Evolutionary conservation across 768 basidiomycete species (phyloP), one percentile per base, ranked within the genome.

Genomic region (Leccinum disarticulatum): DNA sequence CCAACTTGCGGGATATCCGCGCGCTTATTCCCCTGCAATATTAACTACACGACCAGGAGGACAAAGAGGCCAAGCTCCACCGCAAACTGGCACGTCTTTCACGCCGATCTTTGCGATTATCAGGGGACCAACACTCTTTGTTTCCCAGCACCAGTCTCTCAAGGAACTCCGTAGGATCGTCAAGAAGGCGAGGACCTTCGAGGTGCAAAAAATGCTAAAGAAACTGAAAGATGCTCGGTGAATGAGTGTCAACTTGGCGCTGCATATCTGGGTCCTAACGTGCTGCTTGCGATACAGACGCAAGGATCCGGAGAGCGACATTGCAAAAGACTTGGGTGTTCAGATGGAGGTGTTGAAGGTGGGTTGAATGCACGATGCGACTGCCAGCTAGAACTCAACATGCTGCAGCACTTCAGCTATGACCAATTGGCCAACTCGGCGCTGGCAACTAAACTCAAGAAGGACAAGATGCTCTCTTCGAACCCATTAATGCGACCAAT

Each of bases 191-290:
- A 91, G 86, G 70, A 75, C 82, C 0, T 90, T 91, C 61, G 94
- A 96, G 76, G 84, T 83, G 1, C 90, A 88, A 72, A 90, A 88
- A 70, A 73, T 88, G n/a, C 81, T 94, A 59, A 95, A 93, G 78
- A 87, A 84, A 73, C 75, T 95, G 30, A 93, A 90, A 71, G 80
- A 78, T 27, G 71, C 87, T 30, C 77, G 88, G 90, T 90, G 62
- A 54, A 77, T 61, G 30, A 1, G 30, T n/a, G 35, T 52, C 48
- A 54, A n/a, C n/a, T 30, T 43, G 36, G 31, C 14, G 8, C 9
- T 56, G 19, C 22, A 36, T 55, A 19, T 13, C 15, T 48, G 11
- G 22, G 50, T 28, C 6, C 41, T 67, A 15, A 64, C 49, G 22
- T 49, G 33, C 41, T 38, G 27, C 49, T 25, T 52, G 48, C 17